Percentiles rank a stretch among this genome's conserved stretches.
These are phyloP conservation scores for Raffaelea arxii DNA, from an alignment of 2,329 filamentous ascomycete genomes.

Conservation along the genomic window DNA sequence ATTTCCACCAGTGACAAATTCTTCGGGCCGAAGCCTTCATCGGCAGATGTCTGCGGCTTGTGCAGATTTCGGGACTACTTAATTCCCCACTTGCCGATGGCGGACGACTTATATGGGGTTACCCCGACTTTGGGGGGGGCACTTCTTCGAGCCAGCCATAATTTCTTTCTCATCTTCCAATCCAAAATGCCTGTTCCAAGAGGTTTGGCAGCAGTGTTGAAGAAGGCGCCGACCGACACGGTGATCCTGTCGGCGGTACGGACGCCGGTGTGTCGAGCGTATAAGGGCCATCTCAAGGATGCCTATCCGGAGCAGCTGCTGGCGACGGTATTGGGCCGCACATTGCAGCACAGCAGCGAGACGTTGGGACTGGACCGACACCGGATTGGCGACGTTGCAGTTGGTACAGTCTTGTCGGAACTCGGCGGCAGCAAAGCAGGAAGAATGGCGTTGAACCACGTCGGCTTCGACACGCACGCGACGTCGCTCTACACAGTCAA, in stretches of 20 bases:
- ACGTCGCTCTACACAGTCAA: conserved; percentile 82
- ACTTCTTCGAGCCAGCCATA: too few species aligned
- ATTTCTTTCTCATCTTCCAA: too few species aligned
- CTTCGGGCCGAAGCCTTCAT: too few species aligned
- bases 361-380: conserved; percentile 63
- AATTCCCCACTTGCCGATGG: too few species aligned
- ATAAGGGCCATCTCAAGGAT: conserved; percentile 76
- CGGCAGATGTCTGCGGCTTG: neutral
- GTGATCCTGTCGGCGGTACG: conserved; percentile 87
- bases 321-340: conserved; percentile 54
- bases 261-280: conserved; percentile 74
- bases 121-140: too few species aligned
- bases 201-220: conserved; percentile 66
- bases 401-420: conserved; percentile 84
- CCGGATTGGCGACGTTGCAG: conserved; percentile 67
- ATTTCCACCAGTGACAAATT: too few species aligned
- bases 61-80: neutral
- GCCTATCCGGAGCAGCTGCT: conserved; percentile 88
- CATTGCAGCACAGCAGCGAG: conserved; percentile 44
- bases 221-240: conserved; percentile 70
- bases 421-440: conserved; percentile 85
- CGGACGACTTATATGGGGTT: too few species aligned
- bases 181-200: conserved; percentile 42
- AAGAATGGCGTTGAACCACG: conserved; percentile 82
- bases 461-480: conserved; percentile 55